Percentiles rank a stretch among this genome's conserved stretches.
phyloP scores from a whole-genome alignment of 2,329 filamentous ascomycete species.

The Grosmannia huntii region DNA sequence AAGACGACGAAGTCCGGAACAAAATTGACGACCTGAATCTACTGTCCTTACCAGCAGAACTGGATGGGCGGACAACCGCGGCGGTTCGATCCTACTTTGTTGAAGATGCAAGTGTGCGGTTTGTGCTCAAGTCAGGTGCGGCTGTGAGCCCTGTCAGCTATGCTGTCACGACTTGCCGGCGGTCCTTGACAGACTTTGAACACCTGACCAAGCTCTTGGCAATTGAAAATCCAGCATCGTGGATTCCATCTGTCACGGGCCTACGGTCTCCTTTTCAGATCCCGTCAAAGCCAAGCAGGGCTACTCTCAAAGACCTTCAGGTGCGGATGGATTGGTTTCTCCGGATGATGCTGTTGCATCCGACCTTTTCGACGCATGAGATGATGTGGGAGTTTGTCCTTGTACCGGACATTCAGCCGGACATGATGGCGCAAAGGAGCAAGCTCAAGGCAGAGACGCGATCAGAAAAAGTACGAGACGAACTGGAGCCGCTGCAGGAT shows the following conservation, averaged over 20 bases:
- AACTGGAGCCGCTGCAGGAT: slow-evolving; percentile 73
- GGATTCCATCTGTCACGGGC: slow-evolving; percentile 69
- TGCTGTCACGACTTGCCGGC: slow-evolving; percentile 86
- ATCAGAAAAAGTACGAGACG: slow-evolving; percentile 74
- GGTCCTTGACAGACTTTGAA: slow-evolving; percentile 82
- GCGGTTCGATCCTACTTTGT: slow-evolving; percentile 95
- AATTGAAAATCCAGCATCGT: slow-evolving; percentile 87
- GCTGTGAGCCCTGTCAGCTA: slow-evolving; percentile 72
- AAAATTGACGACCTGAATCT: slow-evolving; percentile 88
- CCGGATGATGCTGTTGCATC: slow-evolving; percentile 72
- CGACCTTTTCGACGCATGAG: slow-evolving; percentile 90
- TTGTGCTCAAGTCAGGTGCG: slow-evolving; percentile 88
- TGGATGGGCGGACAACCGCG: slow-evolving; percentile 74
- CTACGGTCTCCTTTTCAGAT: slow-evolving; percentile 85
- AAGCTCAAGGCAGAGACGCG: slow-evolving; percentile 74
- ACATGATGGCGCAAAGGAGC: slow-evolving; percentile 82
- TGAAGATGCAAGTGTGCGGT: slow-evolving; percentile 83
- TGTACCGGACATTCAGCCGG: slow-evolving; percentile 81
- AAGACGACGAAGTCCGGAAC: slow-evolving; percentile 95
- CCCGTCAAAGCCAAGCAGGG: slow-evolving; percentile 78
- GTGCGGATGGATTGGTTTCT: slow-evolving; percentile 77
- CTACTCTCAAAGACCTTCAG: slow-evolving; percentile 79
- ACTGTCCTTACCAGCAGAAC: slow-evolving; percentile 58
- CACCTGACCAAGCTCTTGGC: slow-evolving; percentile 72
- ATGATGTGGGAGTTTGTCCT: slow-evolving; percentile 99